Evolutionary conservation across 225 moss, liverwort and hornwort genomes (phyloP).

Genomic region (Pleurozium schreberi): DNA sequence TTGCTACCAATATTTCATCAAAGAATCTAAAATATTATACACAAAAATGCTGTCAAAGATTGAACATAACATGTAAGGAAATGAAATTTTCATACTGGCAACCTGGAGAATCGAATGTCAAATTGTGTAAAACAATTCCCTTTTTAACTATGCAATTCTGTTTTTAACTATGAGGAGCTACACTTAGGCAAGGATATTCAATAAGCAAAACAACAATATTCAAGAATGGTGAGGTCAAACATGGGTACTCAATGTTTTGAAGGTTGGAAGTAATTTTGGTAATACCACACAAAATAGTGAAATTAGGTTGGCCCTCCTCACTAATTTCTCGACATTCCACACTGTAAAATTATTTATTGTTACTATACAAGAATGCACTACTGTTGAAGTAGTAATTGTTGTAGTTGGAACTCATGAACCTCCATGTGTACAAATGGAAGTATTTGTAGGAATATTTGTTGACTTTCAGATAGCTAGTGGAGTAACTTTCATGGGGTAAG

Average conservation of each 20-base stretch:
- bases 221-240: neutral
- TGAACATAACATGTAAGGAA: neutral
- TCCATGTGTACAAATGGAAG: no score
- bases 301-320: no score
- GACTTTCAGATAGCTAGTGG: no score
- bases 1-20: no score
- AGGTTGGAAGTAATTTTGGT: neutral
- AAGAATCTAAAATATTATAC: neutral
- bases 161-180: neutral
- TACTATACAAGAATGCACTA: no score
- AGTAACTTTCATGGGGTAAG: no score
- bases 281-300: no score
- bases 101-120: neutral
- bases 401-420: no score
- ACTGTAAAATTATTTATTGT: no score
- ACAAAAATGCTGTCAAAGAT: neutral
- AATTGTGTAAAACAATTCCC: neutral
- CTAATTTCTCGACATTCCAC: no score
- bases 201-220: neutral
- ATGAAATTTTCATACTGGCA: neutral
- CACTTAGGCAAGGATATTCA: neutral
- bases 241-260: neutral
- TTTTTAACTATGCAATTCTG: neutral
- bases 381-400: no score
- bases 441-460: no score